These are phyloP conservation scores for Petunia hybrid DNA, from an alignment of 305 asterid species.

Conservation along the genomic window DNA sequence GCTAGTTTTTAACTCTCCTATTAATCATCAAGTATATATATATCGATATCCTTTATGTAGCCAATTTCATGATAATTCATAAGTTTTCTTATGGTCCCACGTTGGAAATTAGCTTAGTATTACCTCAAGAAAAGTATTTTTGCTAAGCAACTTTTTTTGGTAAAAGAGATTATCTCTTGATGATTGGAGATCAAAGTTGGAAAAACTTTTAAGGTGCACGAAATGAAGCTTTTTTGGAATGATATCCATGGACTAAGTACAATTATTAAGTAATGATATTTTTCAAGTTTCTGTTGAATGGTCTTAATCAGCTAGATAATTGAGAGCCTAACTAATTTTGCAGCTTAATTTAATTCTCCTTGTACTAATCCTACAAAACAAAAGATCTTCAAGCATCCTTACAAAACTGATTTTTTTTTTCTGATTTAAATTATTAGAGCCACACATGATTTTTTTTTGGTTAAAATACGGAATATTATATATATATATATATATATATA, in stretches of 20 bases:
- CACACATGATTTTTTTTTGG: conserved; percentile 31
- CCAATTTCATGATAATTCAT: too few species aligned
- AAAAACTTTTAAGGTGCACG: not conserved
- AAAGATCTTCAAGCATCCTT: conserved; percentile 25
- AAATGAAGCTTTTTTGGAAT: not conserved
- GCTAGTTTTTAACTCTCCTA: not conserved
- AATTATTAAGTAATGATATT: conserved; percentile 20
- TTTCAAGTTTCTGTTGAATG: conserved; percentile 22
- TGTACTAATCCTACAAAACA: conserved; percentile 29
- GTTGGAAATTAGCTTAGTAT: too few species aligned
- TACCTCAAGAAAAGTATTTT: not conserved
- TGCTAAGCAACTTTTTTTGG: not conserved
- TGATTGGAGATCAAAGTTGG: not conserved
- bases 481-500: too few species aligned
- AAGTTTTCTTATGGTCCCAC: too few species aligned
- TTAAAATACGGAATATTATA: too few species aligned
- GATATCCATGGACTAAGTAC: not conserved
- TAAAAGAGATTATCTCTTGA: not conserved
- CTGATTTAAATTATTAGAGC: conserved; percentile 22
- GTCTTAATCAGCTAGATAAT: conserved; percentile 30
- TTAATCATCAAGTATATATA: too few species aligned
- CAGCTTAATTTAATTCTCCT: conserved; percentile 27
- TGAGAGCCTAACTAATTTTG: conserved; percentile 27
- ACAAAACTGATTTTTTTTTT: conserved; percentile 17
- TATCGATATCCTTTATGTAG: too few species aligned